phyloP scores from a whole-genome alignment of 306 rosid species.

The Gynostemma pentaphyllum region DNA sequence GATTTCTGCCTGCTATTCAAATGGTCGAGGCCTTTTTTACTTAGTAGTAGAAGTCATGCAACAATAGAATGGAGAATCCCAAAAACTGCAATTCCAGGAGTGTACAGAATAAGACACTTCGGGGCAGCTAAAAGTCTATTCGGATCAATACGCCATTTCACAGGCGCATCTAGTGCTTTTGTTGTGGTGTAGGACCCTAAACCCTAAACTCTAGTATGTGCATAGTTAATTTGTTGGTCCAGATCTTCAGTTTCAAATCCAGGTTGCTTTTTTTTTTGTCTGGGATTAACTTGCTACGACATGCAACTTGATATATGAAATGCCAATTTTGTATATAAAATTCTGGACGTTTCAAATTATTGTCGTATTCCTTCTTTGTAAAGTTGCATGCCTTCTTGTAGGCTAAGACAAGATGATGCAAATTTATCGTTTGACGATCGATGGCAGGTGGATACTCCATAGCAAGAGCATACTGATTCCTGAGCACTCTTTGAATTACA shows the following conservation, averaged over 20 bases:
- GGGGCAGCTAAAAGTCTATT: conserved; percentile 67
- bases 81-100: conserved; percentile 40
- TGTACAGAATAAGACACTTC: conserved; percentile 64
- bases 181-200: conserved; percentile 47
- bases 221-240: not conserved
- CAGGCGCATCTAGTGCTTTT: conserved; percentile 75
- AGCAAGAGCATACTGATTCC: no score
- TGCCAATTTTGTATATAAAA: not conserved
- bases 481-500: no score
- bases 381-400: not conserved
- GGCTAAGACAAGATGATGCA: no score
- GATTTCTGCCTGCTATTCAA: conserved; percentile 78
- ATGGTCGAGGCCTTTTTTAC: conserved; percentile 68
- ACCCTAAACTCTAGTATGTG: no score
- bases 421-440: no score
- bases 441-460: no score
- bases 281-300: not conserved
- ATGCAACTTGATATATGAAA: not conserved
- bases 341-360: not conserved
- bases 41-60: conserved; percentile 56
- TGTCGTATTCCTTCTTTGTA: not conserved
- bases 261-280: not conserved
- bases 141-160: conserved; percentile 62
- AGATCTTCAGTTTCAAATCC: not conserved
- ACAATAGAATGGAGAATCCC: conserved; percentile 89